Evolutionary conservation across 1,284 basidiomycete species (phyloP), one percentile per base, ranked within the genome.

Genomic region (Neonothopanus nambi): DNA sequence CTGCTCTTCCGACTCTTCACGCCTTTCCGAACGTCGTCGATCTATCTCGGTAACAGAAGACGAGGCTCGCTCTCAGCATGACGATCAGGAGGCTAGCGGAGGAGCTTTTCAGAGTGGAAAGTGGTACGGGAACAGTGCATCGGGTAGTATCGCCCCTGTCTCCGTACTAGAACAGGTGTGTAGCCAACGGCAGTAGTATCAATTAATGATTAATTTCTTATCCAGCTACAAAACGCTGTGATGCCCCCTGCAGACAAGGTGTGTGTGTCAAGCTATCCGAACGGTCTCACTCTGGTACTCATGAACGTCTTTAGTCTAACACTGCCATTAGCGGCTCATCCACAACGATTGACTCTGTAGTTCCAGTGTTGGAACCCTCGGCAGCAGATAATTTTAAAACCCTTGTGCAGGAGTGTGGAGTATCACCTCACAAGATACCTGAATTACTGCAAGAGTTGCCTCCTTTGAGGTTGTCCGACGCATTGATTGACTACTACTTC

Each of bases 361-460:
- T 73, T 54, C 80, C 78, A 52, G 79, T 83, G 50, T 68, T 78
- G 24, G 87, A 89, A 59, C 80, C 83, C 2, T 82, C 86, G 17
- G 84, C 89, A n/a, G 87, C 79, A 5, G 88, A 91, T 62, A 89
- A 88, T 60, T 70, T 92, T 52, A 86, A 92, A 68, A 82, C 83
- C 42, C 78, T 96, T 38, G 88, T 95, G 42, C 88, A 89, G 63
- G 93, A 96, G 69, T 95, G 91, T 65, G 93, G 93, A 2, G 90
- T 95, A 47, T 84, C 89, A 24, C 89, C 93, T 3, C 89, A 93
- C 61, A 93, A 93, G 69, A 85, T 95, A 43, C 84, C 89, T 4
- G 91, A 95, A 65, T 79, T 95, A n/a, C 76, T 95, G 35, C 86
- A 91, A 65, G 93, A 95, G 63, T 78, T 96, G 36, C 93, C 93